These are phyloP conservation scores for Pseudofabraea citricarpa DNA, from an alignment of 2,329 filamentous ascomycete genomes.

Conservation along the genomic window DNA sequence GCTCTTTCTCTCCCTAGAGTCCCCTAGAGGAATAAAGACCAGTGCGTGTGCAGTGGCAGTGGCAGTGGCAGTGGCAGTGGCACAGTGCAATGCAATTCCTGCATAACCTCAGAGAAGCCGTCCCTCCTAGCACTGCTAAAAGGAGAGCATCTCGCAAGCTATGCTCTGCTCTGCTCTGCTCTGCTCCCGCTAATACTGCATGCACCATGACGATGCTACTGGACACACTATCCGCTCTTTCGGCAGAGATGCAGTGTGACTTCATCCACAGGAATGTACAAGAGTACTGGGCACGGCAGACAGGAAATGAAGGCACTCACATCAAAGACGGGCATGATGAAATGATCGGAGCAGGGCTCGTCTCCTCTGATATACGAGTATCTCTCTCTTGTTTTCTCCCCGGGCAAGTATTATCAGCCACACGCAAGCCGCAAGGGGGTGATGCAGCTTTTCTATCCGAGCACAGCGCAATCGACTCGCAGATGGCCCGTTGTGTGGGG, in stretches of 20 bases:
- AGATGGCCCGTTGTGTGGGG: neutral
- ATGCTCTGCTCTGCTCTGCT: too few relatives aligned
- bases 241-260: constrained; percentile 3
- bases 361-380: neutral
- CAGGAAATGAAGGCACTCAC: neutral
- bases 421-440: too few relatives aligned
- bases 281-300: neutral
- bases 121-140: neutral
- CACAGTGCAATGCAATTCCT: neutral
- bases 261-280: constrained; percentile 1
- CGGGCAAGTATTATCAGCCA: too few relatives aligned
- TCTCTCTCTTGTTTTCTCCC: neutral
- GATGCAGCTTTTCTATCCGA: neutral
- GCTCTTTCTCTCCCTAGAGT: too few relatives aligned
- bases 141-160: neutral
- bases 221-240: neutral
- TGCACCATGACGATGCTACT: neutral
- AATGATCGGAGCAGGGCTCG: neutral
- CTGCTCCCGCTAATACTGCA: neutral
- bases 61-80: neutral
- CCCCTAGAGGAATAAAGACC: too few relatives aligned
- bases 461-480: neutral
- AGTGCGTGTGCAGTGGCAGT: too few relatives aligned
- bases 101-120: neutral
- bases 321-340: neutral